Conservation (phyloP, 2,329 filamentous ascomycete genomes). For the Aciculosporium take region DNA sequence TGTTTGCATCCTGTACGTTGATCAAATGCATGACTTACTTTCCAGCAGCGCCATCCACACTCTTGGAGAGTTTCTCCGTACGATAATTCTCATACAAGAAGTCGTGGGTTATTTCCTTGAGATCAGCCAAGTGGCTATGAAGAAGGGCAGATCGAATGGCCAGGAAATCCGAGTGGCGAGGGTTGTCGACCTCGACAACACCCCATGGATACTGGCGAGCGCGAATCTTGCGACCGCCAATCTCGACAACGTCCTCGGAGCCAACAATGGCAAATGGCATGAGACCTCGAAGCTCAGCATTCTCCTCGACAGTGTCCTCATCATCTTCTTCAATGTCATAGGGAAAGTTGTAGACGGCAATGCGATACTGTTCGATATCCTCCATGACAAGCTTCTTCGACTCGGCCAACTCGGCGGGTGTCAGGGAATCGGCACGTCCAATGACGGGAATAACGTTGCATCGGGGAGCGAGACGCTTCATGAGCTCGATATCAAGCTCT, state of each 20-base stretch:
- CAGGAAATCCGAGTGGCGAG: slow-evolving; percentile 95
- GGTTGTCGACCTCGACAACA: slow-evolving; percentile 97
- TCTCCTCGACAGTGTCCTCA: slow-evolving; percentile 98
- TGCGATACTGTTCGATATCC: slow-evolving; percentile 99
- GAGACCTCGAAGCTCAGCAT: slow-evolving; percentile 87
- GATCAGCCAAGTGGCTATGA: slow-evolving; percentile 92
- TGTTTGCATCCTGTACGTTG: not conserved
- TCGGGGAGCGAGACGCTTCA: slow-evolving; percentile 96
- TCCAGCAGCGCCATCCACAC: slow-evolving; percentile 78
- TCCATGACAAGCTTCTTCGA: slow-evolving; percentile 99
- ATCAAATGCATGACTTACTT: slow-evolving; percentile 49
- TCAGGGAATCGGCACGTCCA: slow-evolving; percentile 94
- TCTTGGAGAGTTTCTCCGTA: slow-evolving; percentile 99
- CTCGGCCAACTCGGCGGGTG: slow-evolving; percentile 88
- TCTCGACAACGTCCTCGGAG: slow-evolving; percentile 88
- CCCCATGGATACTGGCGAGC: slow-evolving; percentile 98
- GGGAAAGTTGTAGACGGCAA: slow-evolving; percentile 99
- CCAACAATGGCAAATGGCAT: slow-evolving; percentile 99
- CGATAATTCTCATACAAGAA: slow-evolving; percentile 99
- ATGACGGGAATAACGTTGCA: slow-evolving; percentile 99
- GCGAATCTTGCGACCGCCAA: slow-evolving; percentile 80
- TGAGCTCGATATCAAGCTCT: slow-evolving; percentile 97
- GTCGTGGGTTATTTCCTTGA: slow-evolving; percentile 99
- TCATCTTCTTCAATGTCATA: slow-evolving; percentile 99
- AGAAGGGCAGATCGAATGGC: slow-evolving; percentile 92